Evolutionary conservation across 305 asterid genomes (phyloP).

Genomic region (Fraxinus albicans): DNA sequence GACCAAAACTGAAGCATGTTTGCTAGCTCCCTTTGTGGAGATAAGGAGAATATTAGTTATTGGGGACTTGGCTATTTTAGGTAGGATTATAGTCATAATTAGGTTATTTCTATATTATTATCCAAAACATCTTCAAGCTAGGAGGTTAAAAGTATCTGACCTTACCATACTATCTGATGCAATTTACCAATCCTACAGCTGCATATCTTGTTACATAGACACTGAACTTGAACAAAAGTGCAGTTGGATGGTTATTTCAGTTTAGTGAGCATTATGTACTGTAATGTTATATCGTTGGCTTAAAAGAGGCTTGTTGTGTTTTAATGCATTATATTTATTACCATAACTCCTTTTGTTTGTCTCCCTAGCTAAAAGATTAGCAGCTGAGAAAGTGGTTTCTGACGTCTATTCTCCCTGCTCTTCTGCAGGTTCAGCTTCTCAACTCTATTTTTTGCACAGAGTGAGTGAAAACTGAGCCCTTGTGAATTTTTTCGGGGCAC

Average conservation of each 20-base stretch:
- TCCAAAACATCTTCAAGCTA: background rate
- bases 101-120: background rate
- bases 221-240: background rate
- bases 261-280: background rate
- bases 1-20: too few relatives aligned
- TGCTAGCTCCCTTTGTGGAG: too few relatives aligned
- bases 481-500: background rate
- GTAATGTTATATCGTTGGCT: background rate
- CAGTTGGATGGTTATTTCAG: background rate
- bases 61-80: background rate
- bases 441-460: conserved; percentile 56
- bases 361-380: background rate
- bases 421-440: conserved; percentile 61
- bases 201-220: background rate
- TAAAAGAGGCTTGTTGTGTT: background rate
- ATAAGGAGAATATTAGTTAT: background rate
- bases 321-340: background rate
- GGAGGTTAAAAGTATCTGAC: background rate
- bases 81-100: background rate
- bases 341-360: background rate
- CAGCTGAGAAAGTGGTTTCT: background rate
- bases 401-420: background rate
- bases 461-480: conserved; percentile 34
- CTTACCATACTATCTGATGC: background rate
- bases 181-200: background rate